Percentiles rank a stretch among this genome's conserved stretches.
phyloP scores from a whole-genome alignment of 441 rosid species.

The Biscutella laevigata region DNA sequence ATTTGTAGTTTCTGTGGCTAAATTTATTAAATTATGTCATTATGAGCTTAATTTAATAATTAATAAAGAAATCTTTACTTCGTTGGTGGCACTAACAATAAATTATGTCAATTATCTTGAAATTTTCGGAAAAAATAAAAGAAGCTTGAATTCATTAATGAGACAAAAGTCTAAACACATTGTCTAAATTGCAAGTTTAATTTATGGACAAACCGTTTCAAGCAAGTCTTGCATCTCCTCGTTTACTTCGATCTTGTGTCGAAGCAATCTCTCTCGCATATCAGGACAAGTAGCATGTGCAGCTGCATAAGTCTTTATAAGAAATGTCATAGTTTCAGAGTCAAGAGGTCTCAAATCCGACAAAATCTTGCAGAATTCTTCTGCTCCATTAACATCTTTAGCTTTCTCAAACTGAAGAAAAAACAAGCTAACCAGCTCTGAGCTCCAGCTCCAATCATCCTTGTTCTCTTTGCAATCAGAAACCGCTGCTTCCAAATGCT shows the following conservation, averaged over 20 bases:
- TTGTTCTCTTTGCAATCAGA: slow-evolving; percentile 18
- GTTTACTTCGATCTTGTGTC: slow-evolving; percentile 32
- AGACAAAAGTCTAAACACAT: not conserved
- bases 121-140: too few species aligned
- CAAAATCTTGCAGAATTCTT: slow-evolving; percentile 40
- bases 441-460: slow-evolving; percentile 38
- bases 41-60: too few species aligned
- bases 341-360: slow-evolving; percentile 29
- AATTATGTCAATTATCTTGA: too few species aligned
- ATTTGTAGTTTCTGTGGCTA: too few species aligned
- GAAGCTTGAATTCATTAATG: not conserved
- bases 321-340: slow-evolving; percentile 23
- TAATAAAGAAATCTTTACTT: too few species aligned
- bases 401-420: slow-evolving; percentile 34
- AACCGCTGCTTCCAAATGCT: slow-evolving; percentile 43
- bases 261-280: slow-evolving; percentile 39
- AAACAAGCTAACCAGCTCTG: slow-evolving; percentile 33
- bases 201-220: slow-evolving; percentile 30
- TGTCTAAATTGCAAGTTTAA: not conserved
- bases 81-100: too few species aligned
- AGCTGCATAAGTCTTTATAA: slow-evolving; percentile 47
- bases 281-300: slow-evolving; percentile 47
- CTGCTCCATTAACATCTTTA: slow-evolving; percentile 53
- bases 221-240: slow-evolving; percentile 46
- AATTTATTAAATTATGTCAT: too few species aligned